Base-by-base conservation (phyloP, 148 eudicot species). In the Salicornia ramosissima region DNA sequence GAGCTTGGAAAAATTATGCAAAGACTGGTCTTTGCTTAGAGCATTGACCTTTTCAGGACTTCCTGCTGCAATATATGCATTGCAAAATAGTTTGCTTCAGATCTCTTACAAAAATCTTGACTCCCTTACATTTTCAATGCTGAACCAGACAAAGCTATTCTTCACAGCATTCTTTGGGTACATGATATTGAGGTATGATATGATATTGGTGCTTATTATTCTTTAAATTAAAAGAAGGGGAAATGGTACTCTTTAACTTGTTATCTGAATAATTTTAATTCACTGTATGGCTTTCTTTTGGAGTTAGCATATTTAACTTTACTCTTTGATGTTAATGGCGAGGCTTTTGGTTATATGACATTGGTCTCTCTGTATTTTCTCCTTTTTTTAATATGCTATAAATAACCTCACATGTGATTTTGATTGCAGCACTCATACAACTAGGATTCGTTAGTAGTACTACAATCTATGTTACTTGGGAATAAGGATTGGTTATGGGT, bases 31-130 rank as follows among this genome's bases (percentile, higher is more conserved):
- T 55, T 79, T 94, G 80, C 54, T 86, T 56, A 87, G 88, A 61
- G 84, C 97, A 70, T 72, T 94, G 79, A 83, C 90, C 65, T 92
- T 84, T 65, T 94, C 98, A 36, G 99, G 96, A 74, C 78, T 94
- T 39, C 99, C 97, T 26, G 99, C 99, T 77, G 99, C 96, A 40
- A 90, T 91, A 50, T 94, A 94, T 74, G 99, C 99, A 18, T 70
- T 90, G 47, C 99, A 94, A 73, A 94, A 90, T 75, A 94, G 97
- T 73, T 83, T 94, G 82, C 83, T 90, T 76, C 99, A 94, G 87
- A 94, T 94, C 60, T 84, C 98, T n/a, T 94, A 94, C 79, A 86
- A 65, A 81, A 94, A 90, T 80, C 92, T 94, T 29, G 99, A 90
- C 78, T 90, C 97, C 5, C 93, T 94, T 76, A 94, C 99, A 36